These are phyloP conservation scores for Corchorus olitorius DNA, from an alignment of 345 rosid species.

Conservation along the genomic window DNA sequence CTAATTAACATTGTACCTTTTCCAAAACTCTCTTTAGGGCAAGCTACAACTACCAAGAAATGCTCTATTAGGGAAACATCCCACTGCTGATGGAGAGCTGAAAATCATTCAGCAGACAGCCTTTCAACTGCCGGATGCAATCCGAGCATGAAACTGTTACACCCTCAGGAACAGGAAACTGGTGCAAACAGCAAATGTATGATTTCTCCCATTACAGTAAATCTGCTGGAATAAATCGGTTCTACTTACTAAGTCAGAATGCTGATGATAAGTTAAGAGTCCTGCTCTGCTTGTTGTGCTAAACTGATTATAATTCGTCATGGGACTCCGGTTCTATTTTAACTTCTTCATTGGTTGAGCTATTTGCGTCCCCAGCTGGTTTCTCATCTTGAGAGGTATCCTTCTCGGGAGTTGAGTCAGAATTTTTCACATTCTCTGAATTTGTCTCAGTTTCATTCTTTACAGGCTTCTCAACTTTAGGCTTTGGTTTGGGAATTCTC, in stretches of 20 bases:
- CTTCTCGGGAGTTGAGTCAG: constrained; percentile 41
- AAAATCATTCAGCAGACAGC: neutral
- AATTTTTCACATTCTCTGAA: constrained; percentile 30
- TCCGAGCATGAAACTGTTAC: neutral
- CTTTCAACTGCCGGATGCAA: neutral
- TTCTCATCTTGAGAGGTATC: constrained; percentile 26
- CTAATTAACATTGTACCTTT: neutral
- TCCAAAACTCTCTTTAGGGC: neutral
- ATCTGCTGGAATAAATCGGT: neutral
- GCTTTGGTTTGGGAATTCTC: constrained; percentile 91
- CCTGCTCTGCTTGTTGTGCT: neutral
- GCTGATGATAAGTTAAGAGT: constrained; percentile 6
- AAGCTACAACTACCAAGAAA: constrained; percentile 6
- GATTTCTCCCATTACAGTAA: neutral
- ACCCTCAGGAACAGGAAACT: neutral
- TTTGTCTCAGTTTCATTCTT: constrained; percentile 55
- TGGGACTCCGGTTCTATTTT: constrained; percentile 40
- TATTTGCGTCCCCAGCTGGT: constrained; percentile 32
- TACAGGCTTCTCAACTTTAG: constrained; percentile 72
- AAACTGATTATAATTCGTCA: constrained; percentile 62
- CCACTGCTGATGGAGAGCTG: neutral
- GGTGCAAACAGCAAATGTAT: neutral
- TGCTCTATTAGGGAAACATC: neutral
- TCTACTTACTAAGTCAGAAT: constrained; percentile 13
- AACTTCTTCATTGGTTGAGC: constrained; percentile 25